Base-by-base conservation (phyloP, 495 filamentous ascomycete species). In the Viridothelium virens region DNA sequence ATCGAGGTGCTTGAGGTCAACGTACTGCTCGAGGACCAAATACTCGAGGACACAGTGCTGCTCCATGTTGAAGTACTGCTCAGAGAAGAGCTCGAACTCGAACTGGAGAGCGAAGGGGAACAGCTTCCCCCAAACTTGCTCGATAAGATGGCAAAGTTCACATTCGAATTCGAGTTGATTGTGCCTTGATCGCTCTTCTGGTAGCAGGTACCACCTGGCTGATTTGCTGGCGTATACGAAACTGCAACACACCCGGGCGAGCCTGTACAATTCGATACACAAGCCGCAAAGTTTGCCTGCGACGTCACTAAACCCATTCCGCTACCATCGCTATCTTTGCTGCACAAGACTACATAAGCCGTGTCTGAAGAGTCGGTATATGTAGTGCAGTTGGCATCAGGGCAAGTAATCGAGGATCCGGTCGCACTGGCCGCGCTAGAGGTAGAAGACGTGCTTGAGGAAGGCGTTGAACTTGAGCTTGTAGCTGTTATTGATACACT, bases 401-500 rank as follows among this genome's bases (percentile, higher is more conserved):
- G 53, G 18, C 53, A 59, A 14, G 53, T 3, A 36, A 59, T 59
- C 25, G 53, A 31, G 53, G 5, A 7, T 59, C 53, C 53, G 3
- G 53, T 59, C 3, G 31, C 53, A 36, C 7, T 36, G 31, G 14
- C 53, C 6, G 31, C n/a, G 31, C 53, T 59, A 9, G 3, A 36
- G 6, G 53, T 59, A 31, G 53, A 59, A 34, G 53, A 59, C 6
- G 14, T 59, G 31, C 53, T 59, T 7, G 31, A 33, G 7, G 53
- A 59, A 59, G 5, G 33, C 53, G 31, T 18, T 7, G 31, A 3
- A 59, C n/a, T 59, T 36, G 53, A 18, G 36, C 25, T 36, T 9
- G 53, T 59, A 10, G 53, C n/a, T 33, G 53, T 36, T 34, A 59
- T 59, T 31, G 14, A 46, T 18, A 59, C 38, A 47, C 66, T 66